These are phyloP conservation scores for Haematococcus sp. DNA, from an alignment of 139 green algal species.

Conservation along the genomic window DNA sequence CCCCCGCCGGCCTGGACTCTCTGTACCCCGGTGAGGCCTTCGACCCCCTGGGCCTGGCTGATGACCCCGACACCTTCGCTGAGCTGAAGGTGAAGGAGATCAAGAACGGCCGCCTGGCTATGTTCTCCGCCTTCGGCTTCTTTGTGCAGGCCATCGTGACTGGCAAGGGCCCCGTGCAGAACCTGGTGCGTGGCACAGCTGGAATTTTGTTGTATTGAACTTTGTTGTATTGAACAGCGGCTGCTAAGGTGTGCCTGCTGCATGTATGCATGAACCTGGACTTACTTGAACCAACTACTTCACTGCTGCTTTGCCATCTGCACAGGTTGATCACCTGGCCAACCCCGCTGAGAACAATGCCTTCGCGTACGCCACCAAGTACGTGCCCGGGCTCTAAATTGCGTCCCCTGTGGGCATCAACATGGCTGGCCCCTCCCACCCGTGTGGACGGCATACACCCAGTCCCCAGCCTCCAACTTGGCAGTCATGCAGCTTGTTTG, in stretches of 20 bases:
- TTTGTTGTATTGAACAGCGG: too few species aligned
- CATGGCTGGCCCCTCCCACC: too few species aligned
- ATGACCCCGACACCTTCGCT: conserved; percentile 84
- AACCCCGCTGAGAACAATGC: conserved; percentile 76
- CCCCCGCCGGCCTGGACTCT: conserved; percentile 63
- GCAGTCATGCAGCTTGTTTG: too few species aligned
- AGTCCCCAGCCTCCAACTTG: too few species aligned
- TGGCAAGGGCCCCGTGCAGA: conserved; percentile 75
- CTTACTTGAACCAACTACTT: too few species aligned
- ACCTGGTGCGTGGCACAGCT: conserved; percentile 35
- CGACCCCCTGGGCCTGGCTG: conserved; percentile 93
- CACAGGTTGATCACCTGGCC: conserved; percentile 73
- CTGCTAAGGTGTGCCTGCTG: too few species aligned
- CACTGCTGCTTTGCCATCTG: too few species aligned
- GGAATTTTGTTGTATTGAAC: too few species aligned
- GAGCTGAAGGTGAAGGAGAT: conserved; percentile 80
- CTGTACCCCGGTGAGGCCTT: conserved; percentile 65
- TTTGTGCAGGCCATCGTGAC: conserved; percentile 84
- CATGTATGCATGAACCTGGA: too few species aligned
- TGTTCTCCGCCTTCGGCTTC: conserved; percentile 51
- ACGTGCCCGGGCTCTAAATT: conserved; percentile 30
- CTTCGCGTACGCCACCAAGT: conserved; percentile 76
- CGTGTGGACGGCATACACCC: too few species aligned
- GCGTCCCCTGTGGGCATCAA: too few species aligned
- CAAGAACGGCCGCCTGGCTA: conserved; percentile 45